Percentiles rank a stretch among this genome's conserved stretches.
Evolutionary conservation across 164 flowering plant genomes (phyloP).

Genomic region (Umbellularia californica): DNA sequence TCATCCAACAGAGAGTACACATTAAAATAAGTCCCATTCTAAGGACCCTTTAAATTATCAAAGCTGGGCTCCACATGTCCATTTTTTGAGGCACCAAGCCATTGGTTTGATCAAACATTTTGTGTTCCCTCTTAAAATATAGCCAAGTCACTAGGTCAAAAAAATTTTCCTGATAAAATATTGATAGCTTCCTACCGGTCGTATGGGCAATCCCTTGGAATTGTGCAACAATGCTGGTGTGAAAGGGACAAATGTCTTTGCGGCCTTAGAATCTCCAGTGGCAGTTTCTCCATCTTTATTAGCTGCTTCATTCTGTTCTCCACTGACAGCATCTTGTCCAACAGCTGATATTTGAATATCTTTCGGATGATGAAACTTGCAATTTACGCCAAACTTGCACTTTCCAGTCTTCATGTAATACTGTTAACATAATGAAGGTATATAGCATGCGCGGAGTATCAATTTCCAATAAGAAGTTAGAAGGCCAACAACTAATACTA

Average conservation of each 20-base stretch:
- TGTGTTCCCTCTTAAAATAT: too few relatives aligned
- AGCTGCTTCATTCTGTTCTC: constrained; percentile 26
- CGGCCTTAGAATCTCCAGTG: constrained; percentile 24
- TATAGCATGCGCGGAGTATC: neutral
- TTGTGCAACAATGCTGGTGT: constrained; percentile 63
- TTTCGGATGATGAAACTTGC: constrained; percentile 96
- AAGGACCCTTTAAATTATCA: neutral
- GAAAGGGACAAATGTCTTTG: constrained; percentile 27
- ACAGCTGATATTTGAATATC: constrained; percentile 41
- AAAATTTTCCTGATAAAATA: neutral
- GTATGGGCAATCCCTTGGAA: constrained; percentile 86
- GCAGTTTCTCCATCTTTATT: constrained; percentile 16
- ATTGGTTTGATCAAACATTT: too few relatives aligned
- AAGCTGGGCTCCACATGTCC: neutral
- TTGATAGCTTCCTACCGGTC: constrained; percentile 51
- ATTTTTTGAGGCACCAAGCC: too few relatives aligned
- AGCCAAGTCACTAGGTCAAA: neutral
- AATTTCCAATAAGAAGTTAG: neutral
- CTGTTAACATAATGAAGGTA: constrained; percentile 32
- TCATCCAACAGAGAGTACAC: too few relatives aligned
- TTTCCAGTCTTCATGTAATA: constrained; percentile 89
- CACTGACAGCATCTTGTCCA: constrained; percentile 36
- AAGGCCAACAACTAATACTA: neutral
- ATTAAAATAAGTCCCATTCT: neutral
- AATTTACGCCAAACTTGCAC: constrained; percentile 79